Evolutionary conservation across 192 early-diverging fungal genomes (phyloP).

Genomic region (Gryganskiella cystojenkinii): DNA sequence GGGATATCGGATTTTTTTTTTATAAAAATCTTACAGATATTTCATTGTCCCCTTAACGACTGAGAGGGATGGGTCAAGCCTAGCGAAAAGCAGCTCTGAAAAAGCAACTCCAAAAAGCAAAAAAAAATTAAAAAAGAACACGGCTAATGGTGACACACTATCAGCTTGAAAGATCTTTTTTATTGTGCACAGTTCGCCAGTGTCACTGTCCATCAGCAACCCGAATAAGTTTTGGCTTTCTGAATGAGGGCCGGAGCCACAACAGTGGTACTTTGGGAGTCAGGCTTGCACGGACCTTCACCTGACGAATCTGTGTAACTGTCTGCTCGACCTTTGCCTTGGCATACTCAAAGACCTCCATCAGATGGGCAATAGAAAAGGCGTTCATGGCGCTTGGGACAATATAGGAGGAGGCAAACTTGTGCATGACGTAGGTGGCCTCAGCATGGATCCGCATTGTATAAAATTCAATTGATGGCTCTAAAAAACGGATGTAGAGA

Average conservation of each 20-base stretch:
- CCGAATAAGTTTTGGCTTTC: slow-evolving; percentile 21
- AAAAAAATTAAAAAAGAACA: no score
- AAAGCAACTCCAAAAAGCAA: no score
- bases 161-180: no score
- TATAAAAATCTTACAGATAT: no score
- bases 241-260: slow-evolving; percentile 43
- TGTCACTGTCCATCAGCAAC: slow-evolving; percentile 31
- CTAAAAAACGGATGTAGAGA: slow-evolving; percentile 21
- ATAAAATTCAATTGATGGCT: slow-evolving; percentile 31
- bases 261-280: slow-evolving; percentile 27
- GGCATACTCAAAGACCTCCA: slow-evolving; percentile 24
- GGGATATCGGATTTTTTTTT: no score
- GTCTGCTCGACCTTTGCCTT: slow-evolving; percentile 22
- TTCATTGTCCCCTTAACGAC: no score
- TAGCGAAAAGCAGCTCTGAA: no score
- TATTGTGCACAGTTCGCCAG: no score
- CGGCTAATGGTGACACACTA: no score
- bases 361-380: slow-evolving; percentile 31
- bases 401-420: slow-evolving; percentile 23
- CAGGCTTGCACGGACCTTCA: slow-evolving; percentile 25
- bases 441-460: slow-evolving; percentile 25
- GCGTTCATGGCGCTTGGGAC: slow-evolving; percentile 24
- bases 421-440: slow-evolving; percentile 34
- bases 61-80: no score
- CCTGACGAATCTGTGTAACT: slow-evolving; percentile 23